phyloP scores from a whole-genome alignment of 2,329 filamentous ascomycete genomes.

The Rhynchosporium agropyri region DNA sequence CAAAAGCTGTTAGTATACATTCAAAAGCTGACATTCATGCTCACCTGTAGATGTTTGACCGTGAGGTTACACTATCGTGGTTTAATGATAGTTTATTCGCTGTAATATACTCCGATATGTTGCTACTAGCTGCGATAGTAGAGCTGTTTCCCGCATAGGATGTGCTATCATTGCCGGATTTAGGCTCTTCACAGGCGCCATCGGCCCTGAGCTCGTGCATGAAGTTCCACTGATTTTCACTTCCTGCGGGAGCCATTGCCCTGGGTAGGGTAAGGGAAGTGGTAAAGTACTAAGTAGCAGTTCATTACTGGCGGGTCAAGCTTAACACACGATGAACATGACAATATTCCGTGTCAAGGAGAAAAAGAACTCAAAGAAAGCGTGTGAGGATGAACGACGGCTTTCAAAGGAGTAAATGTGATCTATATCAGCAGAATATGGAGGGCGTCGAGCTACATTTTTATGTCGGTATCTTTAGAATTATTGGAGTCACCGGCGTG shows the following conservation, averaged over 20 bases:
- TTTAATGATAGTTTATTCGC: background rate
- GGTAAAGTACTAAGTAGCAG: background rate
- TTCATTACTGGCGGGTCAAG: background rate
- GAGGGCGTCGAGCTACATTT: background rate
- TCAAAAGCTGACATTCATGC: background rate
- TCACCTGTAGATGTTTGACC: background rate
- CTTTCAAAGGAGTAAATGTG: background rate
- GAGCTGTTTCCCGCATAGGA: background rate
- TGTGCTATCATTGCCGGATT: background rate
- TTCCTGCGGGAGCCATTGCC: slow-evolving; percentile 1
- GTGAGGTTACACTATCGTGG: background rate
- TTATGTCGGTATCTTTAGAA: background rate
- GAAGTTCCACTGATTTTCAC: background rate
- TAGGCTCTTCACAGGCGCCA: background rate
- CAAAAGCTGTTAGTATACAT: background rate
- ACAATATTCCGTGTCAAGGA: background rate
- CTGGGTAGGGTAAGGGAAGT: background rate
- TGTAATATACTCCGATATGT: background rate
- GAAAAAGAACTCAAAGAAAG: background rate
- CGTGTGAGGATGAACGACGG: background rate
- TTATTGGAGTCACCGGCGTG: background rate
- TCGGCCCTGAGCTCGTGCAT: background rate
- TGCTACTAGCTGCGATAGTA: background rate
- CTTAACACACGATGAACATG: background rate
- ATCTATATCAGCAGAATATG: too few species aligned